Base-by-base conservation (phyloP, 2,329 filamentous ascomycete genomes). In the Diplodia intermedia region DNA sequence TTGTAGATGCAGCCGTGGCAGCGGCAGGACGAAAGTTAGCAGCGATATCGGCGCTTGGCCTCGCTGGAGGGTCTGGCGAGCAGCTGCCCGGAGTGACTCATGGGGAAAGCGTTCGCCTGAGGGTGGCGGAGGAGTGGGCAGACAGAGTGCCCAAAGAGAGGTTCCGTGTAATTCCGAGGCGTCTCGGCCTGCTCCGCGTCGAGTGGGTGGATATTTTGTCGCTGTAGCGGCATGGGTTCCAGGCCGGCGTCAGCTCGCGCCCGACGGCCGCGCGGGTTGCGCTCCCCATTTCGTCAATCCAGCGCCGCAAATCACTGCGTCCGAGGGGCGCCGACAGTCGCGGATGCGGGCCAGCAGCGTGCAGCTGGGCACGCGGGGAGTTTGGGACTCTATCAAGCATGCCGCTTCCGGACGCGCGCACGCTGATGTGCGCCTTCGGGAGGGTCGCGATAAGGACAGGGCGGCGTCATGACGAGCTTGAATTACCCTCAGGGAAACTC, bases 1-100 rank as follows among this genome's bases (percentile, higher is more conserved):
- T 53, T 43, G 65, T 38, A 38, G 50, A 31, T 49, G n/a, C 38
- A 56, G 14, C 18, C n/a, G 38, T 53, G 38, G 53, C 47, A 36
- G 40, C 55, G 60, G 68, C 52, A 56, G 70, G 61, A 60, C 69
- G 74, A 71, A 36, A 5, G 31, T 33, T 18, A 38, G 29, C 29
- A 36, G 77, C 77, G 77, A 79, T 73, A 77, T 78, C 77, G 77
- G 77, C 75, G 72, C 9, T 20, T 18, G 65, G 67, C 40, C 69
- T 53, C 69, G 57, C 63, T 61, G 69, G 49, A 38, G 62, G 56
- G 36, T 38, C 57, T 40, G 71, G 71, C 68, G 68, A 69, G 70
- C 71, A 71, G 71, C 69, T 71, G 72, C 75, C 73, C 73, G 76
- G 75, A 38, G 75, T 78, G 77, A 79, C 77, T 76, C 75, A 76